Percentiles rank a stretch among this genome's conserved stretches.
phyloP scores from a whole-genome alignment of 805 yeast genomes.

The Torulaspora gathmanii region DNA sequence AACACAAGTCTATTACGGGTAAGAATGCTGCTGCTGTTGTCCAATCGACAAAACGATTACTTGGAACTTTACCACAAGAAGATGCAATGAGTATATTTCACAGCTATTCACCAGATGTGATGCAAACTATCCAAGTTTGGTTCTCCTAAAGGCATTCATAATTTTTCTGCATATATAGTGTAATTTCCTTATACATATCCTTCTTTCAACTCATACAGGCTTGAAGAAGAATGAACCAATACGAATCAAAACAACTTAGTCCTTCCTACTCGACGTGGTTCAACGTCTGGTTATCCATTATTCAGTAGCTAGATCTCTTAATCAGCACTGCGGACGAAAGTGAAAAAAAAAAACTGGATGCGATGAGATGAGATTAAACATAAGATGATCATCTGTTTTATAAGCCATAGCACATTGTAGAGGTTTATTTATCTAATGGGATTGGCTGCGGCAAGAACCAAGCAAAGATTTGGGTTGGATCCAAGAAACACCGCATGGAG shows the following conservation, averaged over 20 bases:
- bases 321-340: slow-evolving; percentile 4
- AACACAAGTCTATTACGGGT: slow-evolving; percentile 63
- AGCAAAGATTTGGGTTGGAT: slow-evolving; percentile 83
- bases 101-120: slow-evolving; percentile 57
- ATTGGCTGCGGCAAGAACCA: slow-evolving; percentile 71
- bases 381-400: not conserved
- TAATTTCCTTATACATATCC: not conserved
- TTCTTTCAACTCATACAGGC: not conserved
- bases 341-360: slow-evolving; percentile 8
- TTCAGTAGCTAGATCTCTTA: not conserved
- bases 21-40: slow-evolving; percentile 65
- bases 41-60: slow-evolving; percentile 54
- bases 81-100: slow-evolving; percentile 63
- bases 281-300: not conserved
- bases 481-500: slow-evolving; percentile 96
- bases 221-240: not conserved
- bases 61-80: slow-evolving; percentile 61
- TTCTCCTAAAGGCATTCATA: slow-evolving; percentile 37
- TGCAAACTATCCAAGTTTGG: slow-evolving; percentile 56
- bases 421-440: slow-evolving; percentile 50
- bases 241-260: too few species aligned
- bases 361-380: slow-evolving; percentile 16
- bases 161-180: slow-evolving; percentile 7
- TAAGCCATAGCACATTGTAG: not conserved
- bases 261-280: too few species aligned